A percentile compares a stretch with the other conserved stretches of the same genome.
These are phyloP conservation scores for Pyrrhoderma noxium DNA, from an alignment of 1,284 basidiomycete genomes.

Conservation along the genomic window DNA sequence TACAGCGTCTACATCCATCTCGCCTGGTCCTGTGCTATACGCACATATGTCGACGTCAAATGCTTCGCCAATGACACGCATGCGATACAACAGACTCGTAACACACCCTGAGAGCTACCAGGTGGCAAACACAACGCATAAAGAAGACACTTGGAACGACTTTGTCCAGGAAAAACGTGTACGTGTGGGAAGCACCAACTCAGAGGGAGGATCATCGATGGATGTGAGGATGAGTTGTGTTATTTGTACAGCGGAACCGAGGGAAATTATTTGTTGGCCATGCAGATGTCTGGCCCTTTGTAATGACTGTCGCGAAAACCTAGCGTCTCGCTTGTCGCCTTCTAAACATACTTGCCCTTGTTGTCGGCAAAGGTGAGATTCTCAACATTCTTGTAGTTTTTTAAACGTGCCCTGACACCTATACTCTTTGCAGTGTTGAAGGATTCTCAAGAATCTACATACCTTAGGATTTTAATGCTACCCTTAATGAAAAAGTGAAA, in stretches of 20 bases:
- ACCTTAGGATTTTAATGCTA: conserved; percentile 31
- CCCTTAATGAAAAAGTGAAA: too few species aligned
- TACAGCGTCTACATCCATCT: conserved; percentile 21
- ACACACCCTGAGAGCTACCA: conserved; percentile 16
- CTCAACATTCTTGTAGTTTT: not conserved
- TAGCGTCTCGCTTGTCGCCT: conserved; percentile 53
- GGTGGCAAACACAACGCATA: conserved; percentile 8
- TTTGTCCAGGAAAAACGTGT: conserved; percentile 22
- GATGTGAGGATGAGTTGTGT: conserved; percentile 50
- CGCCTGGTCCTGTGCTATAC: conserved; percentile 38
- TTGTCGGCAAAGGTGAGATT: conserved; percentile 54
- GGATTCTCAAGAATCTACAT: conserved; percentile 67
- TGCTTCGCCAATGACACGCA: conserved; percentile 40
- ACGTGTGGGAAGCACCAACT: conserved; percentile 19
- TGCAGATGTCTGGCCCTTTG: conserved; percentile 70
- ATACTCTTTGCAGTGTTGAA: conserved; percentile 44
- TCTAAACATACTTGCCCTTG: conserved; percentile 70
- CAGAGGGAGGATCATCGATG: conserved; percentile 1
- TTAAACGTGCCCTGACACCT: conserved; percentile 3
- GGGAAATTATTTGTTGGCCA: conserved; percentile 74
- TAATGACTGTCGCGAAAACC: conserved; percentile 61
- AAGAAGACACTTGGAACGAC: conserved; percentile 24
- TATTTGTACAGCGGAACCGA: conserved; percentile 60
- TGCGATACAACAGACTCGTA: conserved; percentile 35
- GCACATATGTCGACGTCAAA: conserved; percentile 40